Base-by-base conservation (phyloP, 139 green algal species). In the Coccomyxa sp. region DNA sequence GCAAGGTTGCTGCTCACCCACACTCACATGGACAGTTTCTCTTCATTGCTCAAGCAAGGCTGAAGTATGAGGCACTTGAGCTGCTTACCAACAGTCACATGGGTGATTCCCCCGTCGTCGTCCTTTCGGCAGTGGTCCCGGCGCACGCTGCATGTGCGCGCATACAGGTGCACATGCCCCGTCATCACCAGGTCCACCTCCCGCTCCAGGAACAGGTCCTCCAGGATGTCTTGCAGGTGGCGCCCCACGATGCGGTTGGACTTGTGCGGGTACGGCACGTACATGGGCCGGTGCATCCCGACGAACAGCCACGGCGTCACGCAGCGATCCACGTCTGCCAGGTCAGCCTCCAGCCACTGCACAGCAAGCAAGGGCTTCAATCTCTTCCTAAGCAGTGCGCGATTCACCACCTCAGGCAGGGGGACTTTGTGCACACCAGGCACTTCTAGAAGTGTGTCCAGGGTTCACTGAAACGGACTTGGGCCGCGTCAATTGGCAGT, bases 191-290 rank as follows among this genome's bases (percentile, higher is more conserved):
- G 33, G 78, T 96, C 92, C 76, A 95, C 92, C 8, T 82, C 69
- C 72, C 89, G 50, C 50, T 64, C 5, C 50, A 64, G 50, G 50
- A 81, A 71, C 64, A 71, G 64, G 27, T 85, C 39, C 41, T 86
- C 68, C 10, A 94, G 77, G 70, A 94, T 70, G 10, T 81, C 68
- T 84, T 97, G 73, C 73, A 77, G 73, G 40, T 64, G 40, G 38
- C 73, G 37, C 10, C 84, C 84, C 37, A 95, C 87, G 1, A 90
- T 54, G 18, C 89, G 79, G 85, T 95, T 95, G 79, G 78, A 82
- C 76, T 94, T 90, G 87, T 96, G 92, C 0, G 92, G 92, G 80
- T 88, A 92, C 8, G 94, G 86, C 31, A 96, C 90, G 68, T 96
- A 95, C 82, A 95, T 86, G n/a, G 93, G 93, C 12, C 93, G 85